A percentile compares a stretch with the other conserved stretches of the same genome.
These are phyloP conservation scores for Sarocladiaceae sp. DNA, from an alignment of 2,329 filamentous ascomycete species.

Conservation along the genomic window DNA sequence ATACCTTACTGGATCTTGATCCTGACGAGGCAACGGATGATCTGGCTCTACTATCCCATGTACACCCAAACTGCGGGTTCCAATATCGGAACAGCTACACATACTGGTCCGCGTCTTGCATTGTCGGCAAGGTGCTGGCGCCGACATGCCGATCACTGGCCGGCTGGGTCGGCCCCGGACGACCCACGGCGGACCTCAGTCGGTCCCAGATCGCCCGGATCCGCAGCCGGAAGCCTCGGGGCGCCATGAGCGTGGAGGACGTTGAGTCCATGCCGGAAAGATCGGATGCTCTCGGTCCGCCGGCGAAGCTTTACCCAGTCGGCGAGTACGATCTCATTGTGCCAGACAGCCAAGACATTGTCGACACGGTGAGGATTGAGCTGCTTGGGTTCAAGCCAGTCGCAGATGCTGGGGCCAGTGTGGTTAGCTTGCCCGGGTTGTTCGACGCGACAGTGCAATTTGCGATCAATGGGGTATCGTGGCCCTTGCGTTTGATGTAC, in stretches of 20 bases:
- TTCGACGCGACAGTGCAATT: conserved; percentile 59
- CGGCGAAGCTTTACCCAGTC: conserved; percentile 56
- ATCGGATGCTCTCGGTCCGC: conserved; percentile 62
- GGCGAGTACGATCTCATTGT: conserved; percentile 59
- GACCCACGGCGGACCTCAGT: conserved; percentile 59
- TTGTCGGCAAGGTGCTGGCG: conserved; percentile 69
- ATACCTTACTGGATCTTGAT: conserved; percentile 69
- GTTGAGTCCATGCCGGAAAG: conserved; percentile 60
- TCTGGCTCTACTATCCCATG: conserved; percentile 61
- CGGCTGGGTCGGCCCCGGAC: conserved; percentile 69
- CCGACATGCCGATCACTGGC: conserved; percentile 64
- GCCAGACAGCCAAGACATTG: conserved; percentile 46
- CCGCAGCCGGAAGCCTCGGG: conserved; percentile 51
- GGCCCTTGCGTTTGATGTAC: conserved; percentile 56
- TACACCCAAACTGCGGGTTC: conserved; percentile 64
- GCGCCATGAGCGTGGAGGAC: conserved; percentile 51
- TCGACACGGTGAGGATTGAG: conserved; percentile 63
- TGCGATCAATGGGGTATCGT: conserved; percentile 56
- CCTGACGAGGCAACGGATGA: conserved; percentile 59
- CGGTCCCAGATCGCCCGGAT: conserved; percentile 66
- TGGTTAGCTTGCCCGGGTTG: conserved; percentile 30
- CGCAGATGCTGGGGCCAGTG: conserved; percentile 14
- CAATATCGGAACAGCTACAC: conserved; percentile 69
- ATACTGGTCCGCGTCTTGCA: conserved; percentile 67
- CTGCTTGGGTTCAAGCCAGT: conserved; percentile 50